Evolutionary conservation across 1,139 yeast genomes (phyloP).

Genomic region (Eremothecium coryli): DNA sequence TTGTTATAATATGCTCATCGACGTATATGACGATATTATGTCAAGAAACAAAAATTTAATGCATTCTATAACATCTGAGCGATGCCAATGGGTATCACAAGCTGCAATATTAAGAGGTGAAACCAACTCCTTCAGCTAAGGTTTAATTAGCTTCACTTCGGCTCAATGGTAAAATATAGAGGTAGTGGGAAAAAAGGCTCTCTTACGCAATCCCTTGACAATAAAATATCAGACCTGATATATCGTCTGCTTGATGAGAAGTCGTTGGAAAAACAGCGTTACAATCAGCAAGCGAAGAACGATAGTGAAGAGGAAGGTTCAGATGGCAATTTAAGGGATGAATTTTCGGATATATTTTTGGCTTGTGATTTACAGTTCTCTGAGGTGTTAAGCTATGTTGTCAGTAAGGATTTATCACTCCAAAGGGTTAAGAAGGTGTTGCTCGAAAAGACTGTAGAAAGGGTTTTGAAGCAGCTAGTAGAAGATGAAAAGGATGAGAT

Average conservation of each 20-base stretch:
- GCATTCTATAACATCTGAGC: no score
- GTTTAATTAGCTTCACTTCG: no score
- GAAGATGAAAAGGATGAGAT: conserved; percentile 38
- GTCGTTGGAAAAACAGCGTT: conserved; percentile 37
- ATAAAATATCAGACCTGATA: conserved; percentile 42
- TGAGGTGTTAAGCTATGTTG: conserved; percentile 48
- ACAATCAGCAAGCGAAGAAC: conserved; percentile 15
- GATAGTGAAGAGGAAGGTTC: conserved; percentile 36
- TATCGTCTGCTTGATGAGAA: conserved; percentile 45
- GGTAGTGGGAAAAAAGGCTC: conserved; percentile 19
- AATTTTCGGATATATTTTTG: conserved; percentile 38
- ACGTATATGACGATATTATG: no score
- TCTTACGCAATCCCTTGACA: conserved; percentile 35
- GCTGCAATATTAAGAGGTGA: no score
- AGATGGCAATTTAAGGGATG: conserved; percentile 32
- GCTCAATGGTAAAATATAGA: conserved; percentile 23
- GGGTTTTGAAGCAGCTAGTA: conserved; percentile 39
- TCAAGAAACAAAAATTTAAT: no score
- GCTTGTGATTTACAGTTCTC: conserved; percentile 47
- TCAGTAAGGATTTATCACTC: conserved; percentile 52
- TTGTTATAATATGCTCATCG: no score
- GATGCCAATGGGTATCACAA: no score
- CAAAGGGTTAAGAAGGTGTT: conserved; percentile 54
- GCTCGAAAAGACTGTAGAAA: conserved; percentile 51
- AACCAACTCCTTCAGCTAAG: no score